A percentile compares a stretch with the other conserved stretches of the same genome.
Conservation (phyloP, 2,329 filamentous ascomycete species). For the Pseudopyricularia javanii region DNA sequence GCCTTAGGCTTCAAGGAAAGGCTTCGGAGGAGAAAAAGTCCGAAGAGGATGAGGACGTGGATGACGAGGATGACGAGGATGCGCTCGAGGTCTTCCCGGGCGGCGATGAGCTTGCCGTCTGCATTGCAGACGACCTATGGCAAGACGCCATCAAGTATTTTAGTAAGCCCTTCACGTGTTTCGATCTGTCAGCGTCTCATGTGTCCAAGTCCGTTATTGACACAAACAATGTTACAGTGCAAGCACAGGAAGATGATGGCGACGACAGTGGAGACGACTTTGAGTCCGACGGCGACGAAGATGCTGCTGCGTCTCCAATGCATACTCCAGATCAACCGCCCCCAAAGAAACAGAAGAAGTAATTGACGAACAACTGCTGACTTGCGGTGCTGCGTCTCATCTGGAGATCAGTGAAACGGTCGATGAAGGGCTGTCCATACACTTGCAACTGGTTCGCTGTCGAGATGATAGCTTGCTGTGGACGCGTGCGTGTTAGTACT, state of each 20-base stretch:
- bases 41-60: conserved; percentile 46
- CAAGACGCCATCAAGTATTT: conserved; percentile 84
- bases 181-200: no score
- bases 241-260: conserved; percentile 60
- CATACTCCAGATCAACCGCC: conserved; percentile 17
- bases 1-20: conserved; percentile 27
- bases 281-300: conserved; percentile 47
- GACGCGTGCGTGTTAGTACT: no score
- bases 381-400: background rate
- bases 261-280: conserved; percentile 51
- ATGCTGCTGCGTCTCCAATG: conserved; percentile 34
- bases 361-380: conserved; percentile 1
- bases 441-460: no score
- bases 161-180: conserved; percentile 49
- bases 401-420: background rate
- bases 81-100: conserved; percentile 78
- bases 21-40: conserved; percentile 36
- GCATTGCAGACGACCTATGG: conserved; percentile 79
- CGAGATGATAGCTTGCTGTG: no score
- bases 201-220: background rate
- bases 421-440: no score
- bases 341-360: conserved; percentile 28
- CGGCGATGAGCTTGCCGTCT: conserved; percentile 70
- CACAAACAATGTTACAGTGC: conserved; percentile 27
- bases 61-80: conserved; percentile 49